Evolutionary conservation across 306 rosid genomes (phyloP), one percentile per base, ranked within the genome.

Genomic region (Castanea mollissima): DNA sequence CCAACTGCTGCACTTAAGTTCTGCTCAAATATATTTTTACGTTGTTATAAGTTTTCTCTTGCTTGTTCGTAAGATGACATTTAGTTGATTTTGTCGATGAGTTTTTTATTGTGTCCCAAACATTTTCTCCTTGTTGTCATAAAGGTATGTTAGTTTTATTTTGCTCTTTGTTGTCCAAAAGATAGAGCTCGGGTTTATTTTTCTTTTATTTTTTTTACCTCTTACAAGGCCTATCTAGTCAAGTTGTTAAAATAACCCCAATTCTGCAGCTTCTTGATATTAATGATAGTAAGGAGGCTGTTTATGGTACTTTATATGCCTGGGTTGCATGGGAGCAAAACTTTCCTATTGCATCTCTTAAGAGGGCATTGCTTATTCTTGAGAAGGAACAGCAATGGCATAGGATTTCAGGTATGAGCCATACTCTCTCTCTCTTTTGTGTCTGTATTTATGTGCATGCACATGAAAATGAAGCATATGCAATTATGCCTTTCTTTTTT

Each of bases 311-410:
- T 56, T 94, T 94, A 80, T 94, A 94, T 89, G 92, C 95, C 64
- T 94, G 93, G 97, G 94, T 87, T 87, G 94, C 97, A 25, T 92
- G 97, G 97, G 99, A 92, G 83, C 87, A 89, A 59, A 85, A 80
- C 34, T 94, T 92, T 55, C 99, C 97, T 29, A 87, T 91, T 25
- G 90, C 79, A 23, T 82, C 94, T 67, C 80, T 94, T 58, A 92
- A 85, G 80, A 69, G 56, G 73, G 89, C 85, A 29, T 82, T 94
- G 86, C 64, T 35, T 83, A 52, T 60, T 74, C 97, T 94, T 69
- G 95, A 94, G 87, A 90, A 89, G 91, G 92, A 92, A 65, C 88
- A 92, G n/a, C 91, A 92, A 57, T 94, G 97, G 97, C 97, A 94
- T 84, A 89, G 92, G 78, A 63, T 92, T 80, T 82, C 97, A 91